These are phyloP conservation scores for Ichthyophthirius multifiliis DNA, from an alignment of 169 alveolate species.

Conservation along the genomic window DNA sequence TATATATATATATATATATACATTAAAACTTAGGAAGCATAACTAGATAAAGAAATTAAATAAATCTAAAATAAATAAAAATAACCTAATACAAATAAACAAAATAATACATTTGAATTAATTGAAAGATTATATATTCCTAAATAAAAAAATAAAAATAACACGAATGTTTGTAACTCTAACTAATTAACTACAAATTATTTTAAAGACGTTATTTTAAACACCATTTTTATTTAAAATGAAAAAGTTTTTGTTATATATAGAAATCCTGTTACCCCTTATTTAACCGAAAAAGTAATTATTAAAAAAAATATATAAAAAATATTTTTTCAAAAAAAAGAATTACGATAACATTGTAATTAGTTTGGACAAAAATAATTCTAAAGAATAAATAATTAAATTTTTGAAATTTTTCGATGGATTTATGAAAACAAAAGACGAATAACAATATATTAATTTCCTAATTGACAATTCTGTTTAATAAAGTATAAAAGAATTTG, in stretches of 20 bases:
- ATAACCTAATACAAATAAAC: not conserved
- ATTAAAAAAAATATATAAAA: not conserved
- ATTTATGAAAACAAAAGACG: constrained; percentile 19
- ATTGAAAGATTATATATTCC: not conserved
- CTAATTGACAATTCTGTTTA: not conserved
- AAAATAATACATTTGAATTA: not conserved
- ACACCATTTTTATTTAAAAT: constrained; percentile 23
- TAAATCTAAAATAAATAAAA: not conserved
- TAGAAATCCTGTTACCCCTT: constrained; percentile 37
- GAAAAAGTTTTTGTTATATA: constrained; percentile 29
- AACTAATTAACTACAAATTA: not conserved
- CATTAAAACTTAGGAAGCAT: not conserved
- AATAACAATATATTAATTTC: constrained; percentile 12
- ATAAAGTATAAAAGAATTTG: constrained; percentile 12
- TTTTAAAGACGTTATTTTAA: not conserved
- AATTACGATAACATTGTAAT: constrained; percentile 23
- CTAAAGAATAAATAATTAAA: constrained; percentile 16
- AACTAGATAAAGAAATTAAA: not conserved
- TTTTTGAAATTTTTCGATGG: constrained; percentile 31
- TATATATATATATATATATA: not conserved
- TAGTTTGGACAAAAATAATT: constrained; percentile 11
- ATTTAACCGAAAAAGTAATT: constrained; percentile 34
- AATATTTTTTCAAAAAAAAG: not conserved
- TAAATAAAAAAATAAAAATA: not conserved
- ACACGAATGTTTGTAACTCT: not conserved